These are phyloP conservation scores for Liquidambar formosana DNA, from an alignment of 164 flowering plant genomes.

Conservation along the genomic window DNA sequence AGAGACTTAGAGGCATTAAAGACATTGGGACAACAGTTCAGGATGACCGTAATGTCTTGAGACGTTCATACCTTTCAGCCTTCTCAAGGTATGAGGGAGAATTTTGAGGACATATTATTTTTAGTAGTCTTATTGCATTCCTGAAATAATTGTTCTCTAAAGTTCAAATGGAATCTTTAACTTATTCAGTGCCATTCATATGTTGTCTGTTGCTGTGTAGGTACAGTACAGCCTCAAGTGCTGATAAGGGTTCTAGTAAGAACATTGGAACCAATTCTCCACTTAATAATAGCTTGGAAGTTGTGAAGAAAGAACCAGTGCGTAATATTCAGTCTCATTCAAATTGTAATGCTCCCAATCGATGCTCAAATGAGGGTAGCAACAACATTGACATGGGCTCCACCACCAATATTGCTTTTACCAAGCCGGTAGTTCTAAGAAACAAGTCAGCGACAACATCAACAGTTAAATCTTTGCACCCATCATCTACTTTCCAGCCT, in stretches of 20 bases:
- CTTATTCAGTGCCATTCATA: background rate
- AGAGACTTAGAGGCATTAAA: conserved; percentile 43
- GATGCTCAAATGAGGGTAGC: conserved; percentile 28
- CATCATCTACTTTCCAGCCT: conserved; percentile 33
- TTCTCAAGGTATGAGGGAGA: conserved; percentile 32
- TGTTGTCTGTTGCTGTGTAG: conserved; percentile 18
- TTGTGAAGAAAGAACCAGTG: conserved; percentile 15
- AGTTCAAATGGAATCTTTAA: background rate
- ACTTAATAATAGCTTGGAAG: conserved; percentile 20
- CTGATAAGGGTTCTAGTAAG: conserved; percentile 17
- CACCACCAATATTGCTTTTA: conserved; percentile 25
- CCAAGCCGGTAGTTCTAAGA: conserved; percentile 12
- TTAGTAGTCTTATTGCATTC: background rate
- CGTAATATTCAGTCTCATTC: conserved; percentile 15
- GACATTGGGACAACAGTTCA: conserved; percentile 23
- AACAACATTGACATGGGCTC: conserved; percentile 41
- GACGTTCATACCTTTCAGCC: conserved; percentile 70
- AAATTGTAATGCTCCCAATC: conserved; percentile 25
- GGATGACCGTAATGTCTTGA: conserved; percentile 46
- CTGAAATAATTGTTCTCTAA: background rate
- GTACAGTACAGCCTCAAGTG: conserved; percentile 35
- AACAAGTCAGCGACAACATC: conserved; percentile 29
- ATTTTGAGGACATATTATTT: background rate
- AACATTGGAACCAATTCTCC: conserved; percentile 23
- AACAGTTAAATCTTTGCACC: conserved; percentile 17